phyloP scores from a whole-genome alignment of 2,329 filamentous ascomycete species.

The Scedosporium minutisporum region DNA sequence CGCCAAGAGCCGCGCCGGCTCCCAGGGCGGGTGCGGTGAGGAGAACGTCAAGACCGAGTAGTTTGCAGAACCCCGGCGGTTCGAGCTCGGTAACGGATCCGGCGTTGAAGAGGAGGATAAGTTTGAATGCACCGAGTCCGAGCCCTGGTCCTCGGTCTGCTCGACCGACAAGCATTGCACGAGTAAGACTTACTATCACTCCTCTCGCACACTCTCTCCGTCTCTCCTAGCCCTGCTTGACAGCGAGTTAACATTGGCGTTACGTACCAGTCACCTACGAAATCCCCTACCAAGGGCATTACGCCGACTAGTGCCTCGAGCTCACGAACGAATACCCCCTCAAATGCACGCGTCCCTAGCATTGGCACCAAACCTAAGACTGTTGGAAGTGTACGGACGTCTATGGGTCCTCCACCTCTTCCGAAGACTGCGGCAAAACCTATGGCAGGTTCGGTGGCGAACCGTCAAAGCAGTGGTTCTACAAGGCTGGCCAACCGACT shows the following conservation, averaged over 20 bases:
- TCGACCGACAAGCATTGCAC: conserved; percentile 45
- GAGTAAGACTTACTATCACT: conserved; percentile 31
- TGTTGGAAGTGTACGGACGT: conserved; percentile 46
- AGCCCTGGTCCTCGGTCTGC: conserved; percentile 53
- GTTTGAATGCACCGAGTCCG: conserved; percentile 62
- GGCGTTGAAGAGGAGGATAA: conserved; percentile 52
- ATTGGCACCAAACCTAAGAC: conserved; percentile 42
- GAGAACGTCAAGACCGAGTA: conserved; percentile 37
- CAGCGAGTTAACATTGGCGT: background rate
- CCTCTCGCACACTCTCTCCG: too few relatives aligned
- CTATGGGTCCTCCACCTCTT: conserved; percentile 57
- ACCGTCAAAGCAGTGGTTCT: conserved; percentile 2
- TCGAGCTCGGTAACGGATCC: conserved; percentile 35
- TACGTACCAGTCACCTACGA: conserved; percentile 55
- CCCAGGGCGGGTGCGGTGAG: conserved; percentile 28
- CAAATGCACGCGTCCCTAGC: conserved; percentile 39
- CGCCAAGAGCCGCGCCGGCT: conserved; percentile 22
- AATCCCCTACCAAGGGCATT: conserved; percentile 70
- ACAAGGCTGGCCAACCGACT: conserved; percentile 4
- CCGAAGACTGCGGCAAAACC: conserved; percentile 38
- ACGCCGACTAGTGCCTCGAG: conserved; percentile 47
- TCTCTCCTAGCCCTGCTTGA: background rate
- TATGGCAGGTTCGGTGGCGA: conserved; percentile 10
- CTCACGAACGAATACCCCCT: conserved; percentile 57
- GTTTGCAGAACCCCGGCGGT: conserved; percentile 28